Percentiles rank a stretch among this genome's conserved stretches.
Evolutionary conservation across 768 basidiomycete species (phyloP).

Genomic region (Auricularia auricula-judae): DNA sequence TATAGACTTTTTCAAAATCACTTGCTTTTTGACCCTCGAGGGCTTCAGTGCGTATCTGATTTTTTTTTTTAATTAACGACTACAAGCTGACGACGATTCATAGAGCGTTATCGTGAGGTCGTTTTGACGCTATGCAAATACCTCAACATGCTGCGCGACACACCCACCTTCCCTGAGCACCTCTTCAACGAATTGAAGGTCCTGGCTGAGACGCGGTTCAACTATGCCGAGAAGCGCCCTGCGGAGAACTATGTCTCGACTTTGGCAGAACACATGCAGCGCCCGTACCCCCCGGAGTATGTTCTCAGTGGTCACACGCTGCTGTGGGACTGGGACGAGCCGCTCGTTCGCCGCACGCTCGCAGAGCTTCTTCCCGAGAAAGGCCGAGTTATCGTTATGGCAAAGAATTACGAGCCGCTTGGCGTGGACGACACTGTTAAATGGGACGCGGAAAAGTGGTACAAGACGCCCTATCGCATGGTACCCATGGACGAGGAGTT

Average conservation of each 20-base stretch:
- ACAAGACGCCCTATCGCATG: conserved; percentile 81
- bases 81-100: not conserved
- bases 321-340: conserved; percentile 62
- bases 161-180: conserved; percentile 42
- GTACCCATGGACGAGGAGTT: conserved; percentile 57
- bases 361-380: conserved; percentile 45
- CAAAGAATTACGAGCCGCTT: conserved; percentile 50
- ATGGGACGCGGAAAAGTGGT: conserved; percentile 83
- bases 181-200: conserved; percentile 67
- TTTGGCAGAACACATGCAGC: conserved; percentile 62
- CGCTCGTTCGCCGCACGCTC: conserved; percentile 51
- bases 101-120: conserved; percentile 69
- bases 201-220: conserved; percentile 66
- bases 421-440: conserved; percentile 20
- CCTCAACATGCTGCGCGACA: conserved; percentile 52
- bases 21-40: conserved; percentile 65
- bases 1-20: conserved; percentile 84
- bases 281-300: conserved; percentile 73
- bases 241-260: conserved; percentile 73
- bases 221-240: conserved; percentile 74
- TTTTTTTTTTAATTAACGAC: conserved; percentile 4
- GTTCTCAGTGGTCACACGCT: conserved; percentile 62
- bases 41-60: conserved; percentile 60
- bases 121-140: conserved; percentile 70
- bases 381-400: conserved; percentile 67